Conservation (phyloP, 306 rosid genomes). For the Castanea crenata region DNA sequence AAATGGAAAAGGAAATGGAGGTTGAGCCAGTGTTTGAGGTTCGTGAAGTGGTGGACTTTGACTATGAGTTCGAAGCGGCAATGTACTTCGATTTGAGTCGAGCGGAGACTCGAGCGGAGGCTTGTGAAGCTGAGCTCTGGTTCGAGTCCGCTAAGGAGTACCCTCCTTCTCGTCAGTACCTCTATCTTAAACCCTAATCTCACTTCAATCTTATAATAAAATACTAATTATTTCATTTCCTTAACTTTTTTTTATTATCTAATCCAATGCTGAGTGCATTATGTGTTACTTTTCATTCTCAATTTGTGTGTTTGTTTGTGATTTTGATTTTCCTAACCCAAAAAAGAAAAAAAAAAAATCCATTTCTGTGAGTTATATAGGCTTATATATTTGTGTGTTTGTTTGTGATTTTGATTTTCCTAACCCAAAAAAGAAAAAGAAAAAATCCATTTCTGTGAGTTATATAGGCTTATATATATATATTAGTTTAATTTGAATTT, state of each 20-base stretch:
- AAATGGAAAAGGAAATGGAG: constrained; percentile 40
- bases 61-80: constrained; percentile 54
- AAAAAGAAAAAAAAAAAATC: neutral
- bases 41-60: constrained; percentile 48
- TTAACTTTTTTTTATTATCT: neutral
- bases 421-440: neutral
- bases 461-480: neutral
- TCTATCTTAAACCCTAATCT: neutral
- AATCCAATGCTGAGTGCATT: neutral
- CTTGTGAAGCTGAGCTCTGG: constrained; percentile 52
- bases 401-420: neutral
- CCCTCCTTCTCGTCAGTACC: constrained; percentile 61
- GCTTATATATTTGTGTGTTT: neutral
- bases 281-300: neutral
- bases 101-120: constrained; percentile 49
- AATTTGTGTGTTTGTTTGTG: no score
- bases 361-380: neutral
- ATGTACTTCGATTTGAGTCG: constrained; percentile 44
- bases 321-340: neutral
- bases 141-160: constrained; percentile 46
- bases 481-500: neutral
- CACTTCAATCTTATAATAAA: neutral
- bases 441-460: neutral
- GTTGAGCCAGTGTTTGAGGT: constrained; percentile 45
- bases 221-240: neutral